These are phyloP conservation scores for Aspergillus proliferans DNA, from an alignment of 2,329 filamentous ascomycete species.

Conservation along the genomic window DNA sequence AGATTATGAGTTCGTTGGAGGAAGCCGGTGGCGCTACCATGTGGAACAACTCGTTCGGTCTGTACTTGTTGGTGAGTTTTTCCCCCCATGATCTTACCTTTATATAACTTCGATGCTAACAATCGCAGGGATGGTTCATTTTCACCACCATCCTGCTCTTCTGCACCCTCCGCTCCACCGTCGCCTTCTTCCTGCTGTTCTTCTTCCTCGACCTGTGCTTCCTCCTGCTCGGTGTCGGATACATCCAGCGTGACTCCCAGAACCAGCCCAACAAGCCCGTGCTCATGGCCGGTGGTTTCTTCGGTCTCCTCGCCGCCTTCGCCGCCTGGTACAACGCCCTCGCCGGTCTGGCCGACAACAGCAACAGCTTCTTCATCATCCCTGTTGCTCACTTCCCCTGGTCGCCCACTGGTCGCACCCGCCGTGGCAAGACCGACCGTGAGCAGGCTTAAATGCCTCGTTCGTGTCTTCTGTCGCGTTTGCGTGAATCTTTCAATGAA, in stretches of 20 bases:
- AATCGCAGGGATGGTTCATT: conserved; percentile 65
- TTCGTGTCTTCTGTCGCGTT: conserved; percentile 5
- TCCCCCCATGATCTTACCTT: not conserved
- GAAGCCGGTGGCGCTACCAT: conserved; percentile 30
- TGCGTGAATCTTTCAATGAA: not conserved
- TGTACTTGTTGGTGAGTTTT: conserved; percentile 59
- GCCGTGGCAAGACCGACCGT: conserved; percentile 50
- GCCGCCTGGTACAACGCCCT: conserved; percentile 82
- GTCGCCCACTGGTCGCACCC: conserved; percentile 68
- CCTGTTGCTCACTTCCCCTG: conserved; percentile 93
- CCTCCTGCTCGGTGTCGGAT: conserved; percentile 62
- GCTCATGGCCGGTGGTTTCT: conserved; percentile 67
- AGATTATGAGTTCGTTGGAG: conserved; percentile 45
- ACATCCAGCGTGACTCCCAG: conserved; percentile 50
- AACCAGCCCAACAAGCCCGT: conserved; percentile 41
- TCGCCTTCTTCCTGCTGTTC: conserved; percentile 74
- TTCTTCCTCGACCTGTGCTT: conserved; percentile 71
- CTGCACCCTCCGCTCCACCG: conserved; percentile 68
- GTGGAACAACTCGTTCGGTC: conserved; percentile 58
- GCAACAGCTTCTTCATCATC: conserved; percentile 80
- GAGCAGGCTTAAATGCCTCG: conserved; percentile 25
- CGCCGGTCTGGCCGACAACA: conserved; percentile 67
- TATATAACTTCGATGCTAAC: conserved; percentile 5
- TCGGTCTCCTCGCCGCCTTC: conserved; percentile 76
- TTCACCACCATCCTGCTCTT: conserved; percentile 70